Evolutionary conservation across 2,329 filamentous ascomycete species (phyloP).

Genomic region (Penicillium sp.): DNA sequence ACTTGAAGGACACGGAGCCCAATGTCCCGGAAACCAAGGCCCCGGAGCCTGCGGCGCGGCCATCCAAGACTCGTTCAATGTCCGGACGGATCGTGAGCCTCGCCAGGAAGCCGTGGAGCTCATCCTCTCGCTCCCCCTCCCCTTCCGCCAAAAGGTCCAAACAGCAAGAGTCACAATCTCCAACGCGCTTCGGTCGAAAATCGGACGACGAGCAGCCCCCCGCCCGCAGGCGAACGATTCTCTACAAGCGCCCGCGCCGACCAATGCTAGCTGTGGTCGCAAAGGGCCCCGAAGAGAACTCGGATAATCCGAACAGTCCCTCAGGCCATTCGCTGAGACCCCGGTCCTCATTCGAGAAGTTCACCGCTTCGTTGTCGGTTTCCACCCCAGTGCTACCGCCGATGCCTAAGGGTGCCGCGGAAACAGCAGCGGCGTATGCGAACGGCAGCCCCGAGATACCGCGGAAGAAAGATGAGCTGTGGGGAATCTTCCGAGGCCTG

Average conservation of each 20-base stretch:
- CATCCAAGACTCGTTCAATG: slow-evolving; percentile 48
- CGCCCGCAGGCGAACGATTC: slow-evolving; percentile 32
- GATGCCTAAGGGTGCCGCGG: slow-evolving; percentile 47
- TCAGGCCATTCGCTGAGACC: slow-evolving; percentile 43
- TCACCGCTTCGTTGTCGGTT: slow-evolving; percentile 43
- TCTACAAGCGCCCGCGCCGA: slow-evolving; percentile 41
- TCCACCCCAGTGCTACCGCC: slow-evolving; percentile 51
- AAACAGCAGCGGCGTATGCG: slow-evolving; percentile 38
- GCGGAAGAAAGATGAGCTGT: slow-evolving; percentile 70
- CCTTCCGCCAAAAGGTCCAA: slow-evolving; percentile 39
- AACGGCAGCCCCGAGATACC: slow-evolving; percentile 35
- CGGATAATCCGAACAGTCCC: slow-evolving; percentile 39
- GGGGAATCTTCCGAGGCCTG: slow-evolving; percentile 66
- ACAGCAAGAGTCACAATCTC: slow-evolving; percentile 32
- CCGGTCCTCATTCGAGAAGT: slow-evolving; percentile 49
- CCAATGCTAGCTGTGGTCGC: slow-evolving; percentile 43
- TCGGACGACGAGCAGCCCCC: slow-evolving; percentile 26
- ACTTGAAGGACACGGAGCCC: slow-evolving; percentile 32
- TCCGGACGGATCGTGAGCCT: slow-evolving; percentile 54
- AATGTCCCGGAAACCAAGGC: slow-evolving; percentile 30
- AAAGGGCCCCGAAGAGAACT: slow-evolving; percentile 36
- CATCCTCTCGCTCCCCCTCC: slow-evolving; percentile 50
- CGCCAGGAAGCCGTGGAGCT: slow-evolving; percentile 54
- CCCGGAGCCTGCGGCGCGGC: slow-evolving; percentile 34
- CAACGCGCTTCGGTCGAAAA: slow-evolving; percentile 19